phyloP scores from a whole-genome alignment of 2,329 filamentous ascomycete genomes.

The Colletotrichum musicola region DNA sequence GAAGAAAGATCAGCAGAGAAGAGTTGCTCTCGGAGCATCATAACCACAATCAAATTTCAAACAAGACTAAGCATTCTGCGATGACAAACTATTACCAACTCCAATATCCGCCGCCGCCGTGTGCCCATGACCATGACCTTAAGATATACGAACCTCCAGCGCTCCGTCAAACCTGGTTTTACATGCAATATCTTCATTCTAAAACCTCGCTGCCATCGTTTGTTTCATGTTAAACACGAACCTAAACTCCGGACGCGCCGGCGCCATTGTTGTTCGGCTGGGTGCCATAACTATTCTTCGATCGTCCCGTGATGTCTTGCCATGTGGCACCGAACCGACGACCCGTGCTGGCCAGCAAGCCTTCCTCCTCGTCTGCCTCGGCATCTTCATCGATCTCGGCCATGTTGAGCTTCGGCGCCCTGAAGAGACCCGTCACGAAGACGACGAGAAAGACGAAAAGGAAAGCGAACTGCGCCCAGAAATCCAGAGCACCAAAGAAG shows the following conservation, averaged over 20 bases:
- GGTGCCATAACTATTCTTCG: constrained; percentile 40
- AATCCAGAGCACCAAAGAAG: constrained; percentile 91
- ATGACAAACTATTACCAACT: constrained; percentile 8
- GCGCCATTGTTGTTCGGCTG: constrained; percentile 20
- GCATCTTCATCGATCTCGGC: constrained; percentile 88
- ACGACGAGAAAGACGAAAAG: constrained; percentile 85
- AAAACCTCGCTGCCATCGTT: constrained; percentile 9
- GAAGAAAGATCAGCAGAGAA: constrained; percentile 48
- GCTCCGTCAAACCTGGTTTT: constrained; percentile 3
- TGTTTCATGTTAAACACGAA: neutral
- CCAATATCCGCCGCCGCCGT: constrained; percentile 7
- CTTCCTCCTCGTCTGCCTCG: constrained; percentile 93
- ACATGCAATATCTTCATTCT: constrained; percentile 6
- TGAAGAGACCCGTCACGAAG: constrained; percentile 83
- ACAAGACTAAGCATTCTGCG: constrained; percentile 27
- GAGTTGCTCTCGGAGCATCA: constrained; percentile 54
- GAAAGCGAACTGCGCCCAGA: constrained; percentile 97
- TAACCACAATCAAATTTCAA: constrained; percentile 6
- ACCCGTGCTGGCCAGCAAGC: constrained; percentile 85
- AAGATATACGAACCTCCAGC: constrained; percentile 6
- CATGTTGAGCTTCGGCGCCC: constrained; percentile 81
- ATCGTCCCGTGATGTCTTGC: constrained; percentile 82
- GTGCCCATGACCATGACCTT: constrained; percentile 16
- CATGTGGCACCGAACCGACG: constrained; percentile 87
- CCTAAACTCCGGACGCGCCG: constrained; percentile 25